These are phyloP conservation scores for Fusarium oxysporum DNA, from an alignment of 2,329 filamentous ascomycete species.

Conservation along the genomic window DNA sequence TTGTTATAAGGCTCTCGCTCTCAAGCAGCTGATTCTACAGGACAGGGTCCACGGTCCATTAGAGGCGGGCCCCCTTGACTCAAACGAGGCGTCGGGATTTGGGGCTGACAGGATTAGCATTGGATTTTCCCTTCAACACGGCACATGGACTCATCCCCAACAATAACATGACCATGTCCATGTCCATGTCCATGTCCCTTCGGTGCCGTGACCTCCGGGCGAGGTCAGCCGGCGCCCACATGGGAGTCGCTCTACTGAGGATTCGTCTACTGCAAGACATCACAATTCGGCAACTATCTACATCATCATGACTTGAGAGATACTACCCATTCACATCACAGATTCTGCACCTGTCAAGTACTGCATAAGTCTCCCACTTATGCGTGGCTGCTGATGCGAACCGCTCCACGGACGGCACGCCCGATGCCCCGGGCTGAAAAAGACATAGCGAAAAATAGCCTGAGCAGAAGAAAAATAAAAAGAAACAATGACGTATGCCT, in stretches of 20 bases:
- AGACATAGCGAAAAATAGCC: background rate
- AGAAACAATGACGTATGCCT: conserved; percentile 38
- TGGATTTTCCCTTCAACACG: background rate
- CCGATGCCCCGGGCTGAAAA: conserved; percentile 19
- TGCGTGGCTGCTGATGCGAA: conserved; percentile 30
- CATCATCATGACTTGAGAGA: conserved; percentile 18
- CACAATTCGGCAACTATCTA: conserved; percentile 22
- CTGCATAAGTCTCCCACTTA: conserved; percentile 1
- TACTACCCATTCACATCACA: background rate
- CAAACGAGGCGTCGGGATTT: conserved; percentile 15
- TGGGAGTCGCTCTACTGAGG: conserved; percentile 3
- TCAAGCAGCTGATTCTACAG: conserved; percentile 11
- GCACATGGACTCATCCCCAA: conserved; percentile 16
- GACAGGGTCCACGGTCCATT: conserved; percentile 24
- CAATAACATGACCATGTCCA: conserved; percentile 20
- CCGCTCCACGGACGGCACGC: conserved; percentile 10
- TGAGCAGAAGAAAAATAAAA: background rate
- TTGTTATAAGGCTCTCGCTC: conserved; percentile 33
- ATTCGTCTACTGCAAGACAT: conserved; percentile 14
- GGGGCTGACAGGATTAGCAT: conserved; percentile 14
- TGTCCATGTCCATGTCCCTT: conserved; percentile 29
- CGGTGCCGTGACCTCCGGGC: conserved; percentile 40
- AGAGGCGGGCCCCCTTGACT: conserved; percentile 21
- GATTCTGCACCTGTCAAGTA: conserved; percentile 6
- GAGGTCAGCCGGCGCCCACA: conserved; percentile 43